Evolutionary conservation across 129 eudicot species (phyloP), one percentile per base, ranked within the genome.

Genomic region (Apium graveolens): DNA sequence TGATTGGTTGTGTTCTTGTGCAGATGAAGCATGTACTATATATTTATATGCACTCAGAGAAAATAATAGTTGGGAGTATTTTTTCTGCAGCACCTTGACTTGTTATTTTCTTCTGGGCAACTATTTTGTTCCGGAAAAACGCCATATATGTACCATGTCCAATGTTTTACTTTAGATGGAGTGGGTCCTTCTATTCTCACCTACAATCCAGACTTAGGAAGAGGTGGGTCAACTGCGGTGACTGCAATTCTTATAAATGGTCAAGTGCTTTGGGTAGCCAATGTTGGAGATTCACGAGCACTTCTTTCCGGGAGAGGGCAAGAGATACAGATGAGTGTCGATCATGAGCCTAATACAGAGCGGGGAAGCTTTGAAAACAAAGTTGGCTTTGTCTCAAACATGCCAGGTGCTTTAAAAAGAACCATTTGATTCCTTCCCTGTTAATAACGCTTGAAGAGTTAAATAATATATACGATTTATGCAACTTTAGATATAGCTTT

Each of bases 211-310:
- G 95, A 92, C 65, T 81, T 92, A 14, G 97, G 97, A 46, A 81
- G 95, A 82, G 97, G 97, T 68, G 97, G 97, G 78, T 92, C 97
- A 79, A 92, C 97, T 24, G 97, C 95, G 53, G 97, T 91, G 32
- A 91, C 97, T 0, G 95, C 94, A 3, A 91, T 91, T 82, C 87
- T 89, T 70, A 83, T 91, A 53, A 80, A 91, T 43, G 89, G 86
- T 55, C 85, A 78, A 18, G 78, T 65, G 7, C 65, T 91, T 45
- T 91, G 97, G 95, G 92, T 91, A 13, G 97, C 94, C 77, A 91
- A 91, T 80, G 97, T 91, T 39, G 97, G 98, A 43, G 98, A 93
- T 77, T 93, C 98, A 39, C 92, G 98, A 29, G 97, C 91, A 18
- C 86, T 91, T 75, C 92, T 93, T 44, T 93, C 97, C n/a, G 86